These are phyloP conservation scores for Pyrenophora tritici-repentis DNA, from an alignment of 2,329 filamentous ascomycete species.

Conservation along the genomic window DNA sequence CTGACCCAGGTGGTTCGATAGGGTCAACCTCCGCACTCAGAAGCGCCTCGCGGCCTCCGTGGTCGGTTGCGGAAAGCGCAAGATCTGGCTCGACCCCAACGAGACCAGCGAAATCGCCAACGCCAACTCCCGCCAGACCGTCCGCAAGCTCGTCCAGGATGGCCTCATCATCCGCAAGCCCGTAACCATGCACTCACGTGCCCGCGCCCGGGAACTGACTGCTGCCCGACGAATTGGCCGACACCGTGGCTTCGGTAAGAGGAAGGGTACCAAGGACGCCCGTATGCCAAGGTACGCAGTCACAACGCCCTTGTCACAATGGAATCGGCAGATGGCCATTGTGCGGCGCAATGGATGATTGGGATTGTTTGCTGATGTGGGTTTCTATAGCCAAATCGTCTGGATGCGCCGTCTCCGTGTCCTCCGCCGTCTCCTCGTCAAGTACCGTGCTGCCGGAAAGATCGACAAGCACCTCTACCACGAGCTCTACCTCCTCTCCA, in stretches of 20 bases:
- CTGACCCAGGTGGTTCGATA: slow-evolving; percentile 53
- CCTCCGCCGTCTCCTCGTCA: slow-evolving; percentile 97
- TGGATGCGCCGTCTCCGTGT: slow-evolving; percentile 99
- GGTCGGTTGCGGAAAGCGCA: slow-evolving; percentile 98
- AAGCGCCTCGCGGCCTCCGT: slow-evolving; percentile 99
- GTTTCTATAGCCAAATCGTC: slow-evolving; percentile 77
- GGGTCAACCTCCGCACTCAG: slow-evolving; percentile 99
- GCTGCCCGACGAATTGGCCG: slow-evolving; percentile 92
- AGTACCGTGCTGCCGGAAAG: slow-evolving; percentile 99
- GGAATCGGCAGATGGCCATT: slow-evolving; percentile 6
- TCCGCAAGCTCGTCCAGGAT: slow-evolving; percentile 99
- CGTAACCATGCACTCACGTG: slow-evolving; percentile 99
- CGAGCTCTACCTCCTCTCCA: slow-evolving; percentile 99
- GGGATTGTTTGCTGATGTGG: slow-evolving; percentile 38
- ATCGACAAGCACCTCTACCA: slow-evolving; percentile 99
- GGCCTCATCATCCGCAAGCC: slow-evolving; percentile 99
- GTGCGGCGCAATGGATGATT: slow-evolving; percentile 11
- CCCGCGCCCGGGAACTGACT: slow-evolving; percentile 92
- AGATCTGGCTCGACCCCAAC: slow-evolving; percentile 99
- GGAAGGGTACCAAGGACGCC: slow-evolving; percentile 99
- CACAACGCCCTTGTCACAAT: slow-evolving; percentile 22
- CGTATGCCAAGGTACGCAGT: slow-evolving; percentile 91
- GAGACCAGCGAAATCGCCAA: slow-evolving; percentile 99
- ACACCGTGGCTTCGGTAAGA: slow-evolving; percentile 99
- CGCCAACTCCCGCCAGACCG: slow-evolving; percentile 99